These are phyloP conservation scores for Phyllosticta citriasiana DNA, from an alignment of 2,329 filamentous ascomycete species.

Conservation along the genomic window DNA sequence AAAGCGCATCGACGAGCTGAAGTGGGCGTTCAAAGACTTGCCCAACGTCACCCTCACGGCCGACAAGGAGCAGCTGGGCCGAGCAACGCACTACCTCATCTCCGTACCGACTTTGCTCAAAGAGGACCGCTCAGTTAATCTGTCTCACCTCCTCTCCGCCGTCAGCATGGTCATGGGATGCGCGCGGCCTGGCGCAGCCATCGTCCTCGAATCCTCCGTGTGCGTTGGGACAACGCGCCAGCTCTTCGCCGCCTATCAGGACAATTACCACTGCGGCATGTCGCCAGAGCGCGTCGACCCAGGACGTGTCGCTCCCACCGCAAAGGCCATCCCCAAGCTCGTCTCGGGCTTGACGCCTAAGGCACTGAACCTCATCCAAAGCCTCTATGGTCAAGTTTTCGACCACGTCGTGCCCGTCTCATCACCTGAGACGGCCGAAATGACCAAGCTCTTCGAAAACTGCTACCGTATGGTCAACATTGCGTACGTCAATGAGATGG, in stretches of 20 bases:
- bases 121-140: constrained; percentile 39
- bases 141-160: constrained; percentile 38
- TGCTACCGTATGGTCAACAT: constrained; percentile 48
- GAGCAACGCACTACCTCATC: constrained; percentile 44
- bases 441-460: constrained; percentile 51
- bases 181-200: constrained; percentile 35
- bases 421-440: constrained; percentile 46
- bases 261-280: constrained; percentile 5
- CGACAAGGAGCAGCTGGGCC: constrained; percentile 22
- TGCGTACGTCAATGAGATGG: constrained; percentile 48
- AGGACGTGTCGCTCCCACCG: constrained; percentile 32
- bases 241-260: constrained; percentile 25
- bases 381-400: constrained; percentile 40
- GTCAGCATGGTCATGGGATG: constrained; percentile 32
- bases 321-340: constrained; percentile 41
- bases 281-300: constrained; percentile 37
- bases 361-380: constrained; percentile 35
- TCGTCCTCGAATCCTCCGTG: constrained; percentile 46
- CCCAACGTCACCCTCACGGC: constrained; percentile 27
- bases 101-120: constrained; percentile 44
- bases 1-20: constrained; percentile 5
- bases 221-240: constrained; percentile 45
- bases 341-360: constrained; percentile 41
- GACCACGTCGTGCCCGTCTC: constrained; percentile 40
- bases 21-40: constrained; percentile 12